A percentile compares a stretch with the other conserved stretches of the same genome.
Conservation (phyloP, 306 rosid species). For the Lablab purpureus region DNA sequence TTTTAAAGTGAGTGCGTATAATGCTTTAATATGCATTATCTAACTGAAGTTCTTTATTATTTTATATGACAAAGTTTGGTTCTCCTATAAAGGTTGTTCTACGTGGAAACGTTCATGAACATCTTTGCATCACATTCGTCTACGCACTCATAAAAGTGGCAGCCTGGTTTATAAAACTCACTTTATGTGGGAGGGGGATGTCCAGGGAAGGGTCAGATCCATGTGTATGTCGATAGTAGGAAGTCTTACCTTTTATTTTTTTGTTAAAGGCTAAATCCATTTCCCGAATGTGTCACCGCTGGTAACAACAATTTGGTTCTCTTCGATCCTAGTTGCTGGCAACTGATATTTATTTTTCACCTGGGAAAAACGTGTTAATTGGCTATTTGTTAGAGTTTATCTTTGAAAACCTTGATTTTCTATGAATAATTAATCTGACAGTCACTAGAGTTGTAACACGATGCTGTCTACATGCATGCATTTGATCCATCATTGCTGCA, state of each 20-base stretch:
- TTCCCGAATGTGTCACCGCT: too few relatives aligned
- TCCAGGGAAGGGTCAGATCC: neutral
- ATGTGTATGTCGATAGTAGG: neutral
- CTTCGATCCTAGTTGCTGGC: slow-evolving; percentile 13
- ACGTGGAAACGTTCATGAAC: slow-evolving; percentile 10
- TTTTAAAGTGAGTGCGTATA: slow-evolving; percentile 64
- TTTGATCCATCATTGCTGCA: slow-evolving; percentile 2
- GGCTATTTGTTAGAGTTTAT: neutral
- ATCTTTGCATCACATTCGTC: slow-evolving; percentile 7
- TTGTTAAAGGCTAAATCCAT: neutral
- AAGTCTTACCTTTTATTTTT: slow-evolving; percentile 3
- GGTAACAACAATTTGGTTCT: slow-evolving; percentile 3
- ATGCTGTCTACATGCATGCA: slow-evolving; percentile 17
- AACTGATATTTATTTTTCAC: slow-evolving; percentile 15
- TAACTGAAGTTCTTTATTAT: slow-evolving; percentile 2
- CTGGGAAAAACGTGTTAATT: neutral
- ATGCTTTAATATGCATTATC: slow-evolving; percentile 17
- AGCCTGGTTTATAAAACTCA: neutral
- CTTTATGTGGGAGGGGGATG: neutral
- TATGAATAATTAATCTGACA: slow-evolving; percentile 17
- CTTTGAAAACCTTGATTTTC: slow-evolving; percentile 27
- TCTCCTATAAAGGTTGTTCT: slow-evolving; percentile 11
- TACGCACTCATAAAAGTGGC: neutral
- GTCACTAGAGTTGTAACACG: slow-evolving; percentile 16
- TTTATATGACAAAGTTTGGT: slow-evolving; percentile 13